Percentiles rank a stretch among this genome's conserved stretches.
These are phyloP conservation scores for Bipolaris bicolor DNA, from an alignment of 2,329 filamentous ascomycete genomes.

Conservation along the genomic window DNA sequence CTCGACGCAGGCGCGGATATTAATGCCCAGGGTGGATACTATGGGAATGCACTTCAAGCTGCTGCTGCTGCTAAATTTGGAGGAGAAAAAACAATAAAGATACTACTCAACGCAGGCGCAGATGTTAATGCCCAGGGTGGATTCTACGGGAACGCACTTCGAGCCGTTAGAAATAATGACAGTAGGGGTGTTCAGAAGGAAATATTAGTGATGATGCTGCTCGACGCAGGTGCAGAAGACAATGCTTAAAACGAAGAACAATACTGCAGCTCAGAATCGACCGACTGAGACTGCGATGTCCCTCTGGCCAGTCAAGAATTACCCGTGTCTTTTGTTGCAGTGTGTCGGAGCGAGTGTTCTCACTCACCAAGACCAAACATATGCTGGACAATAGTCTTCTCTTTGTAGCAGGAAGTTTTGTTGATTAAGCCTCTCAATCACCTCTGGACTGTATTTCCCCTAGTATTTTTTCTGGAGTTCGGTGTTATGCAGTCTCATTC, in stretches of 20 bases:
- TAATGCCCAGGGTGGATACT: not conserved
- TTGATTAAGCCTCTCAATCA: not conserved
- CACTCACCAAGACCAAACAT: not conserved
- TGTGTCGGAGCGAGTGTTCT: not conserved
- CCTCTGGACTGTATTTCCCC: not conserved
- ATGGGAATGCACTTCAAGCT: not conserved
- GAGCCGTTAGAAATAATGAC: too few relatives aligned
- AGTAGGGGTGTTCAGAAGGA: too few relatives aligned
- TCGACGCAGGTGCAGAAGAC: not conserved
- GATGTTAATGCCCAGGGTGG: not conserved
- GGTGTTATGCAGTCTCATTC: too few relatives aligned
- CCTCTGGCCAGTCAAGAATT: not conserved
- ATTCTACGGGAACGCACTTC: not conserved
- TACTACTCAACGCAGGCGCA: too few relatives aligned
- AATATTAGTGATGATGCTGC: too few relatives aligned
- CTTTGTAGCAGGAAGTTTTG: not conserved
- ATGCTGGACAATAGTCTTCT: not conserved
- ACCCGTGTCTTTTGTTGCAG: not conserved
- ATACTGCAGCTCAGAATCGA: too few relatives aligned
- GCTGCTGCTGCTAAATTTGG: too few relatives aligned
- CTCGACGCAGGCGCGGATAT: too few relatives aligned
- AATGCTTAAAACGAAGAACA: too few relatives aligned
- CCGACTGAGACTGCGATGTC: too few relatives aligned
- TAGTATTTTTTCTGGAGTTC: too few relatives aligned
- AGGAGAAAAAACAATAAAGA: too few relatives aligned